A percentile compares a stretch with the other conserved stretches of the same genome.
These are phyloP conservation scores for Calonectria leucothoes DNA, from an alignment of 2,329 filamentous ascomycete species.

Conservation along the genomic window DNA sequence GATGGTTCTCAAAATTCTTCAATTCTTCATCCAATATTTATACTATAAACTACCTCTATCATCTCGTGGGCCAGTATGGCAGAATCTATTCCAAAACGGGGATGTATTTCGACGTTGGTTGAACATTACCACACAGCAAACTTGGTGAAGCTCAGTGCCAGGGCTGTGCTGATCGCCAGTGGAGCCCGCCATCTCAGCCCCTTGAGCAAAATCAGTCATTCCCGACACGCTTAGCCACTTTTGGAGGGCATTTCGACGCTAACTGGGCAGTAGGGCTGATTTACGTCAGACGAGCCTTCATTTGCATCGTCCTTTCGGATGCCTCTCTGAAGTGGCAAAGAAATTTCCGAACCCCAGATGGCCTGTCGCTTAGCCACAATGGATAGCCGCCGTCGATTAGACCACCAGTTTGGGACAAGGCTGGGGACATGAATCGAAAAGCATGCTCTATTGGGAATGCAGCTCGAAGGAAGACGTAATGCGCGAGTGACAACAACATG, in stretches of 20 bases:
- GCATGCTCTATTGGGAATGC: not conserved
- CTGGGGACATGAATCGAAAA: not conserved
- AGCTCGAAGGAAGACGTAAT: not conserved
- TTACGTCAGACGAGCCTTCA: not conserved
- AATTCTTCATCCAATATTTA: not conserved
- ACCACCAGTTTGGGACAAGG: not conserved
- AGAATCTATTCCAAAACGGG: not conserved
- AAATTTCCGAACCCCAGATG: not conserved
- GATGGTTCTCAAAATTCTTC: not conserved
- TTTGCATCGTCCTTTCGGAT: not conserved
- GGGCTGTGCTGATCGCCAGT: not conserved
- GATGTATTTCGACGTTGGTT: not conserved
- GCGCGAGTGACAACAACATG: too few species aligned
- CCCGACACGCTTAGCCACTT: not conserved
- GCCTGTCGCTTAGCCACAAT: not conserved
- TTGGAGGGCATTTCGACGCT: conserved; percentile 29
- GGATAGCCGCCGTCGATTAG: not conserved
- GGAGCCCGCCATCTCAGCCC: not conserved
- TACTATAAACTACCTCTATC: not conserved
- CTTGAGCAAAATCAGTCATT: not conserved
- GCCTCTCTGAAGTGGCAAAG: not conserved
- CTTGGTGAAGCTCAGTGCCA: not conserved
- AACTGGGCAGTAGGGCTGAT: not conserved
- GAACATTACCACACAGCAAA: not conserved
- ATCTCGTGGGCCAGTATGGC: too few species aligned